A percentile compares a stretch with the other conserved stretches of the same genome.
Evolutionary conservation across 495 filamentous ascomycete genomes (phyloP).

Genomic region (Apodospora peruviana): DNA sequence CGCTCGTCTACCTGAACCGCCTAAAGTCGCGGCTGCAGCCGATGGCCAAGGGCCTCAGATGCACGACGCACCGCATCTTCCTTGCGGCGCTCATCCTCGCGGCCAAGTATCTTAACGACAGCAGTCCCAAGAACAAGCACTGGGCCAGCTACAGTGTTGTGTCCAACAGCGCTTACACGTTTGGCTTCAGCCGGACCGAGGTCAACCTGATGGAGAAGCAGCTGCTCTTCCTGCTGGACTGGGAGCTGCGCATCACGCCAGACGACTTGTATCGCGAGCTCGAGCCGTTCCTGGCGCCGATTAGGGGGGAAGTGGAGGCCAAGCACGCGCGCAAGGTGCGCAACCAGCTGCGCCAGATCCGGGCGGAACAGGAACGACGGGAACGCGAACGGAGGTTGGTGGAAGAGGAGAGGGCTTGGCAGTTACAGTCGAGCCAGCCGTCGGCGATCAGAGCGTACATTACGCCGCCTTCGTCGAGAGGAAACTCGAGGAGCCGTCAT

Average conservation of each 20-base stretch:
- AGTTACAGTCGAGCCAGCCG: constrained; percentile 3
- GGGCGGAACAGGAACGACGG: constrained; percentile 22
- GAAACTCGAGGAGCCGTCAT: constrained; percentile 29
- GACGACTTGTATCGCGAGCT: constrained; percentile 83
- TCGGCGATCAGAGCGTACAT: constrained; percentile 17
- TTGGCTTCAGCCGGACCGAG: constrained; percentile 89
- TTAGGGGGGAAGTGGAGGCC: constrained; percentile 49
- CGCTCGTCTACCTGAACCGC: constrained; percentile 84
- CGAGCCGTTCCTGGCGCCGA: constrained; percentile 81
- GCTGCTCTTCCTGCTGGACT: constrained; percentile 86
- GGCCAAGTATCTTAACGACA: constrained; percentile 97
- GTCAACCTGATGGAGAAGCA: constrained; percentile 99
- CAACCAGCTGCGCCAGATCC: constrained; percentile 28
- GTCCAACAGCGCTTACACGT: constrained; percentile 58
- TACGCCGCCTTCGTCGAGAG: constrained; percentile 34
- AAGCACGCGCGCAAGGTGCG: constrained; percentile 36
- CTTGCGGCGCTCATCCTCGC: constrained; percentile 84
- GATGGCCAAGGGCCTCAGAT: constrained; percentile 94
- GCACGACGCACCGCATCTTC: constrained; percentile 97
- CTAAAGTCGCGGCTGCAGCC: constrained; percentile 79
- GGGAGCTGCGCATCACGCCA: constrained; percentile 79
- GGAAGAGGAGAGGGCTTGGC: constrained; percentile 20
- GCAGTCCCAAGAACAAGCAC: constrained; percentile 99
- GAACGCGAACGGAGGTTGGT: constrained; percentile 12
- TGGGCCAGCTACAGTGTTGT: constrained; percentile 91